phyloP scores from a whole-genome alignment of 2,329 filamentous ascomycete genomes.

The Ramularia endophylla region DNA sequence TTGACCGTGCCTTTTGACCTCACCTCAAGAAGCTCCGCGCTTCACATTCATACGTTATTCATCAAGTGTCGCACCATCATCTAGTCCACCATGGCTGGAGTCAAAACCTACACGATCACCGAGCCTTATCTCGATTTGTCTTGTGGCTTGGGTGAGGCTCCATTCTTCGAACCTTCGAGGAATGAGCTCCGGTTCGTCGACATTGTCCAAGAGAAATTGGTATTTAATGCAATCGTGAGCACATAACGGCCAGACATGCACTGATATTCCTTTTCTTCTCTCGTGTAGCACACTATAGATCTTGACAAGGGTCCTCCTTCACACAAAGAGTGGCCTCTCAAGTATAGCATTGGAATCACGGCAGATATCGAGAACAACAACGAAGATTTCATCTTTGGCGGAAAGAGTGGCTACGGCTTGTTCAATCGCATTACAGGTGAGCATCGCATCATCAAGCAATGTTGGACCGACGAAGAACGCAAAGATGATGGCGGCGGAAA shows the following conservation, averaged over 20 bases:
- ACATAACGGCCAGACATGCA: too few species aligned
- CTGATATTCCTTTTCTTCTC: too few species aligned
- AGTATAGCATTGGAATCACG: conserved; percentile 55
- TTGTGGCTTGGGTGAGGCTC: conserved; percentile 66
- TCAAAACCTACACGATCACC: conserved; percentile 31
- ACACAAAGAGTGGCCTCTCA: conserved; percentile 49
- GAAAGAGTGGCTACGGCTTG: conserved; percentile 77
- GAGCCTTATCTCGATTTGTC: conserved; percentile 54
- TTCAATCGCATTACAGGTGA: conserved; percentile 58
- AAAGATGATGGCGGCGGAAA: conserved; percentile 30
- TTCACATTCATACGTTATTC: background rate
- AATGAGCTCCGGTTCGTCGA: conserved; percentile 72
- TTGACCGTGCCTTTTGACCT: too few species aligned
- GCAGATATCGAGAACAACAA: conserved; percentile 68
- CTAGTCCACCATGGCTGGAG: conserved; percentile 27
- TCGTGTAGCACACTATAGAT: conserved; percentile 67
- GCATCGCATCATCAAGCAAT: conserved; percentile 51
- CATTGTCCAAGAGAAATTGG: conserved; percentile 69
- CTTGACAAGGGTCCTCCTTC: conserved; percentile 58
- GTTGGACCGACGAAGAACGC: conserved; percentile 49
- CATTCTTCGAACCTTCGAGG: conserved; percentile 62
- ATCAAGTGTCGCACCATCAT: background rate
- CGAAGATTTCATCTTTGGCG: conserved; percentile 66
- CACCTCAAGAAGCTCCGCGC: too few species aligned
- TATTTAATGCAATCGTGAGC: too few species aligned